phyloP scores from a whole-genome alignment of 2,329 filamentous ascomycete genomes.

The Myriosclerotinia duriaeana region DNA sequence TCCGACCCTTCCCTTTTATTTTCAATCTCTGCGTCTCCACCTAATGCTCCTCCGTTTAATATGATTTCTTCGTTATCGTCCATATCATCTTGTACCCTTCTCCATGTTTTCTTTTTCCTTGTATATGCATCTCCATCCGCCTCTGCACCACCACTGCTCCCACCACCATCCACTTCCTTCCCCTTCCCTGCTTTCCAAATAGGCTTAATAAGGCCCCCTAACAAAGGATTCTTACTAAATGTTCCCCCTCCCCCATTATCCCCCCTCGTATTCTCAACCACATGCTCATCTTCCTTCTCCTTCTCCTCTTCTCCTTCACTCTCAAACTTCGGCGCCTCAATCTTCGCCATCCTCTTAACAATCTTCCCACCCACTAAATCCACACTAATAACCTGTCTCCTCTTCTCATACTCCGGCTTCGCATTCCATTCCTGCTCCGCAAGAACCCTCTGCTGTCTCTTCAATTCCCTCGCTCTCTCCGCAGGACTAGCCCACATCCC shows the following conservation, averaged over 20 bases:
- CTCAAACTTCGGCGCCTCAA: conserved; percentile 32
- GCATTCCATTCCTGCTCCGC: conserved; percentile 68
- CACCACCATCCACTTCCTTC: conserved; percentile 31
- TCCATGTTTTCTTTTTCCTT: conserved; percentile 41
- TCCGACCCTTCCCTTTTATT: conserved; percentile 29
- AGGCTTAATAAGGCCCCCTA: conserved; percentile 41
- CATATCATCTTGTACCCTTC: conserved; percentile 45
- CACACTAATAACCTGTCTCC: conserved; percentile 65
- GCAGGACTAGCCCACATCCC: conserved; percentile 65
- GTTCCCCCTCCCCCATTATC: conserved; percentile 35
- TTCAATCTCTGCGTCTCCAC: conserved; percentile 25
- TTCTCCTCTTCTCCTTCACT: conserved; percentile 34
- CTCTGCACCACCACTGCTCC: neutral
- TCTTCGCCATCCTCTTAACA: conserved; percentile 39
- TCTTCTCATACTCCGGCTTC: conserved; percentile 69
- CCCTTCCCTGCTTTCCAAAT: conserved; percentile 38
- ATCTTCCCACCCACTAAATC: conserved; percentile 66
- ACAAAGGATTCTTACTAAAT: conserved; percentile 42
- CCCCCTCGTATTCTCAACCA: conserved; percentile 23
- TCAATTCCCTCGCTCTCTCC: conserved; percentile 66
- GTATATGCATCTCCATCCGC: conserved; percentile 25
- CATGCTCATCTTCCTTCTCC: conserved; percentile 28
- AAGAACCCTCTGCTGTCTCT: conserved; percentile 66
- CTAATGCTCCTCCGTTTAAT: conserved; percentile 43
- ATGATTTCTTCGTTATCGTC: conserved; percentile 46